Evolutionary conservation across 2,329 filamentous ascomycete species (phyloP).

Genomic region (Xylaria sp.): DNA sequence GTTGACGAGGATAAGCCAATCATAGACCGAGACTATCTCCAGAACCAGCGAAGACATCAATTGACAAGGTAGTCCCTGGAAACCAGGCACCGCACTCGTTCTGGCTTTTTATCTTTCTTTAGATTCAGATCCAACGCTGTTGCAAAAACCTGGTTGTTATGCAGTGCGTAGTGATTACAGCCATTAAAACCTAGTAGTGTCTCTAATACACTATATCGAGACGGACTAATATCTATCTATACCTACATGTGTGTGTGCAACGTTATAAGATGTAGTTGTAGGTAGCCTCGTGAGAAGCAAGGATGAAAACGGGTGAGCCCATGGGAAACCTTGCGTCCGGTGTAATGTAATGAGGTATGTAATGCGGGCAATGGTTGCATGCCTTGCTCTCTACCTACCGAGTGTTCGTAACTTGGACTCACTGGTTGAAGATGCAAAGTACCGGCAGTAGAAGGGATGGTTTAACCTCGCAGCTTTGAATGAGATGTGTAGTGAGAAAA

Average conservation of each 20-base stretch:
- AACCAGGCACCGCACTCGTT: conserved; percentile 1
- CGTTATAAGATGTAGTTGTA: not conserved
- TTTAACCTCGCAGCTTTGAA: too few species aligned
- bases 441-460: too few species aligned
- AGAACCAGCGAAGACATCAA: conserved; percentile 26
- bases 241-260: not conserved
- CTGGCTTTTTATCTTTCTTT: not conserved
- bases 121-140: not conserved
- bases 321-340: not conserved
- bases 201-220: not conserved
- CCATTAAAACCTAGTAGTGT: too few species aligned
- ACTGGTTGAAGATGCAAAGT: too few species aligned
- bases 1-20: conserved; percentile 35
- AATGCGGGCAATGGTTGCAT: too few species aligned
- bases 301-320: not conserved
- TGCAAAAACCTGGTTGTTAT: not conserved
- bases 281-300: not conserved
- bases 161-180: not conserved
- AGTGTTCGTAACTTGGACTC: too few species aligned
- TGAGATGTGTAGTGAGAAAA: too few species aligned
- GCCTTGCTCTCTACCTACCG: too few species aligned
- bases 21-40: conserved; percentile 18
- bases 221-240: not conserved
- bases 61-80: conserved; percentile 1
- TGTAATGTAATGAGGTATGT: too few species aligned